These are phyloP conservation scores for Panaeolus papilionaceus DNA, from an alignment of 768 basidiomycete species.

Conservation along the genomic window DNA sequence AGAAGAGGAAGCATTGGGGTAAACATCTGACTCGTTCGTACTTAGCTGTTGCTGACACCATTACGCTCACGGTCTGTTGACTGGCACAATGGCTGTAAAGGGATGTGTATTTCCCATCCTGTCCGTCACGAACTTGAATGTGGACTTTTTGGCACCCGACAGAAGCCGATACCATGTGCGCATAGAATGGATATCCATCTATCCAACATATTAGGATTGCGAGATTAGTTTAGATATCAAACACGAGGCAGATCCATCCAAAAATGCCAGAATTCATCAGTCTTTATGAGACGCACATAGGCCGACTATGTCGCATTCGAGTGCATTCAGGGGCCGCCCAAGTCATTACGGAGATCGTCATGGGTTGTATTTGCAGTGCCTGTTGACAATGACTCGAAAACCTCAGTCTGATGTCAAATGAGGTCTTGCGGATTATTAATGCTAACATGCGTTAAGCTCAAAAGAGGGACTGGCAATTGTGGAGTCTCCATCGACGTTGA, in stretches of 20 bases:
- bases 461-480: too few relatives aligned
- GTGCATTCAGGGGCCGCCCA: not conserved
- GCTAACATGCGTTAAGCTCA: too few relatives aligned
- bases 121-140: not conserved
- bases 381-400: not conserved
- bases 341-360: slow-evolving; percentile 1
- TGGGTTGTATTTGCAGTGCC: not conserved
- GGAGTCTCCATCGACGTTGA: too few relatives aligned
- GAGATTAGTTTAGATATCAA: not conserved
- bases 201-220: not conserved
- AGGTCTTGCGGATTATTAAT: too few relatives aligned
- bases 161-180: not conserved
- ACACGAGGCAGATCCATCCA: slow-evolving; percentile 12
- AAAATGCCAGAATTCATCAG: not conserved
- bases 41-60: not conserved
- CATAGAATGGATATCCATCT: not conserved
- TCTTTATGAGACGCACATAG: not conserved
- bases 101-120: not conserved
- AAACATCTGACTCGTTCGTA: not conserved
- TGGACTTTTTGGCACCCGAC: not conserved
- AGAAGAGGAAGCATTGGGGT: not conserved
- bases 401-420: too few relatives aligned
- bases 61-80: not conserved
- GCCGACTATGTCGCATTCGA: slow-evolving; percentile 12
- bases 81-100: not conserved